Percentiles rank a stretch among this genome's conserved stretches.
Conservation (phyloP, 306 rosid species). For the Glycine soja region DNA sequence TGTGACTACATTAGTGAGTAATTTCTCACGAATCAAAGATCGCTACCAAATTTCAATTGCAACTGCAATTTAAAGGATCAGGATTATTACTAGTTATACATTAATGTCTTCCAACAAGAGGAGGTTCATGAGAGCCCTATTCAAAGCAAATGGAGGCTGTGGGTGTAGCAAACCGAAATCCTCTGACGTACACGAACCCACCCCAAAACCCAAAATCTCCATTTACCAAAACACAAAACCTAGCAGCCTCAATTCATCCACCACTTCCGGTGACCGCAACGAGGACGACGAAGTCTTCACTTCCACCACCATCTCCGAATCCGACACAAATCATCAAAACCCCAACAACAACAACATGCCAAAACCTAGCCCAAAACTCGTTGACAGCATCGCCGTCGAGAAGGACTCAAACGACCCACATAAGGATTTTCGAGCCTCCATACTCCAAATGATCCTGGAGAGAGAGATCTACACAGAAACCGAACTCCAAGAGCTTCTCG, state of each 20-base stretch:
- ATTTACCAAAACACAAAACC: slow-evolving; percentile 36
- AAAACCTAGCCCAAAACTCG: slow-evolving; percentile 35
- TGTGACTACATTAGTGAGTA: background rate
- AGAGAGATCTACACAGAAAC: slow-evolving; percentile 52
- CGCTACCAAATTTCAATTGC: too few species aligned
- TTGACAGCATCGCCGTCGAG: slow-evolving; percentile 55
- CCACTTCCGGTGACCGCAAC: slow-evolving; percentile 39
- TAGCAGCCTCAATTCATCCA: slow-evolving; percentile 40
- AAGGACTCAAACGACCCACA: slow-evolving; percentile 57
- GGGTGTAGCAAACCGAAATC: slow-evolving; percentile 50
- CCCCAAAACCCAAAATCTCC: slow-evolving; percentile 39
- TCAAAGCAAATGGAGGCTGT: slow-evolving; percentile 39
- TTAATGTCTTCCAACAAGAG: slow-evolving; percentile 55
- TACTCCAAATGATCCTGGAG: slow-evolving; percentile 65
- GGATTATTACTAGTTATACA: too few species aligned
- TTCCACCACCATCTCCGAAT: slow-evolving; percentile 43
- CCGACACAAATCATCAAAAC: slow-evolving; percentile 20
- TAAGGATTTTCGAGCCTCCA: slow-evolving; percentile 55
- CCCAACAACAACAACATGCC: background rate
- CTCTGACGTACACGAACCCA: slow-evolving; percentile 50
- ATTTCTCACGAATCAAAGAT: background rate
- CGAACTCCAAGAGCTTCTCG: slow-evolving; percentile 61
- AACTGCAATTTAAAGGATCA: too few species aligned
- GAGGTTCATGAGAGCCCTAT: slow-evolving; percentile 38
- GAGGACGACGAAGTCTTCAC: slow-evolving; percentile 44